Percentiles rank a stretch among this genome's conserved stretches.
Evolutionary conservation across 768 basidiomycete species (phyloP).

Genomic region (Cystoderma amianthinum): DNA sequence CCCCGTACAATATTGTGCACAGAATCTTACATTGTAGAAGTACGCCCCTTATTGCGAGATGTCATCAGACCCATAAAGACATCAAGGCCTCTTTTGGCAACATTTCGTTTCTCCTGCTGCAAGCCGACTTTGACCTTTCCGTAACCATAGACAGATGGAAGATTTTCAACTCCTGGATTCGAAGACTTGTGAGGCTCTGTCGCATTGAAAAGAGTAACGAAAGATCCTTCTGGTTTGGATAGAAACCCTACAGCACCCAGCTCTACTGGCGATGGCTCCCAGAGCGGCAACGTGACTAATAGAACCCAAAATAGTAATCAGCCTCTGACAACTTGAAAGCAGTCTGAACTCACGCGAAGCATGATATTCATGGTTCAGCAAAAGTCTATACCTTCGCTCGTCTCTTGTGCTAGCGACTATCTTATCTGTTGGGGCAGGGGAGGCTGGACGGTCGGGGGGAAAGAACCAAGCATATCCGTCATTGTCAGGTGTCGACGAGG

Average conservation of each 20-base stretch:
- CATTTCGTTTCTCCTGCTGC: conserved; percentile 51
- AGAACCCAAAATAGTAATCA: too few relatives aligned
- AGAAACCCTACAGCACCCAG: conserved; percentile 81
- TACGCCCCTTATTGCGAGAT: conserved; percentile 29
- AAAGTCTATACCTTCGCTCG: conserved; percentile 63
- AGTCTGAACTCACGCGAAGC: conserved; percentile 60
- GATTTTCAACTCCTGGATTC: conserved; percentile 29
- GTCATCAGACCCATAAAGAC: conserved; percentile 37
- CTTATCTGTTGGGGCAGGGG: conserved; percentile 34
- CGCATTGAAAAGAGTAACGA: conserved; percentile 73
- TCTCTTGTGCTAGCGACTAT: conserved; percentile 36
- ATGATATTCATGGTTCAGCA: conserved; percentile 65
- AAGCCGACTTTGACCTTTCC: conserved; percentile 44
- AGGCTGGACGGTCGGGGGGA: conserved; percentile 22
- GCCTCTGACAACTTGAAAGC: too few relatives aligned
- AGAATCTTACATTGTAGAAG: conserved; percentile 14
- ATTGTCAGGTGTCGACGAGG: neutral
- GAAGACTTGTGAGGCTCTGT: conserved; percentile 41
- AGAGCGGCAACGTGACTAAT: conserved; percentile 63
- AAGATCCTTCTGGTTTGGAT: conserved; percentile 56
- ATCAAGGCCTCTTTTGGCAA: conserved; percentile 50
- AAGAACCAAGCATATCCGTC: too few relatives aligned
- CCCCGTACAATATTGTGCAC: neutral
- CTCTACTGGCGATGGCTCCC: conserved; percentile 57
- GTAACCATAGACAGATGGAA: conserved; percentile 61